phyloP scores from a whole-genome alignment of 2,329 filamentous ascomycete genomes.

The Trichoderma lentiforme region DNA sequence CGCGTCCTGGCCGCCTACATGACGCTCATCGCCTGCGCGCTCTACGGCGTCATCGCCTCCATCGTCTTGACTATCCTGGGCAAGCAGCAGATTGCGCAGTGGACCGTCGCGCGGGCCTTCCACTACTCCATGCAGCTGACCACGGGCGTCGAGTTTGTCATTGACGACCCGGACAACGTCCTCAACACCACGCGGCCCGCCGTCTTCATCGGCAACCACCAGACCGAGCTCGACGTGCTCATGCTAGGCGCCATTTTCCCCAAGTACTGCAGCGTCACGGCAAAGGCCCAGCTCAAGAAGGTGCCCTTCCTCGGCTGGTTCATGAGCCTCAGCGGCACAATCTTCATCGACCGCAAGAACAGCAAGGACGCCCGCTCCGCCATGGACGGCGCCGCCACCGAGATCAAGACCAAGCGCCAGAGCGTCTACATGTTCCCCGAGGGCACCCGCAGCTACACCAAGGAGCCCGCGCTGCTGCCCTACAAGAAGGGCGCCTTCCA shows the following conservation, averaged over 20 bases:
- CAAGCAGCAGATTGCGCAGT: slow-evolving; percentile 76
- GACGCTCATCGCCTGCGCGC: slow-evolving; percentile 56
- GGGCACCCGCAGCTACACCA: slow-evolving; percentile 86
- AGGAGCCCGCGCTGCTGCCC: slow-evolving; percentile 77
- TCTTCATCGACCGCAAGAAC: slow-evolving; percentile 94
- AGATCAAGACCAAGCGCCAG: slow-evolving; percentile 71
- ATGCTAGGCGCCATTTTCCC: slow-evolving; percentile 90
- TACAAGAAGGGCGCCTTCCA: slow-evolving; percentile 99
- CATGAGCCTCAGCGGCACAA: slow-evolving; percentile 79
- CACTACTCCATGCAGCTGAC: slow-evolving; percentile 71
- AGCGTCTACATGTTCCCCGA: slow-evolving; percentile 87
- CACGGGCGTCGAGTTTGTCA: slow-evolving; percentile 74
- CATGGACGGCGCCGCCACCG: slow-evolving; percentile 76
- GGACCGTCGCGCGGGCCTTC: slow-evolving; percentile 76
- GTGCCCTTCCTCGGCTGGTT: slow-evolving; percentile 92
- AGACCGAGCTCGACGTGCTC: slow-evolving; percentile 91
- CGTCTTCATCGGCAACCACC: slow-evolving; percentile 92
- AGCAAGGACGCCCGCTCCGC: slow-evolving; percentile 76
- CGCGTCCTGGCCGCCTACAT: slow-evolving; percentile 66
- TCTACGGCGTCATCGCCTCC: slow-evolving; percentile 74
- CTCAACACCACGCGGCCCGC: slow-evolving; percentile 70
- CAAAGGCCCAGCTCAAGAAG: slow-evolving; percentile 78
- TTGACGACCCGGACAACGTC: slow-evolving; percentile 63
- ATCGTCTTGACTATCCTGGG: slow-evolving; percentile 68
- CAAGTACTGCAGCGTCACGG: slow-evolving; percentile 86